Conservation (phyloP, 1,139 yeast species). For the Debaryomyces sp. region DNA sequence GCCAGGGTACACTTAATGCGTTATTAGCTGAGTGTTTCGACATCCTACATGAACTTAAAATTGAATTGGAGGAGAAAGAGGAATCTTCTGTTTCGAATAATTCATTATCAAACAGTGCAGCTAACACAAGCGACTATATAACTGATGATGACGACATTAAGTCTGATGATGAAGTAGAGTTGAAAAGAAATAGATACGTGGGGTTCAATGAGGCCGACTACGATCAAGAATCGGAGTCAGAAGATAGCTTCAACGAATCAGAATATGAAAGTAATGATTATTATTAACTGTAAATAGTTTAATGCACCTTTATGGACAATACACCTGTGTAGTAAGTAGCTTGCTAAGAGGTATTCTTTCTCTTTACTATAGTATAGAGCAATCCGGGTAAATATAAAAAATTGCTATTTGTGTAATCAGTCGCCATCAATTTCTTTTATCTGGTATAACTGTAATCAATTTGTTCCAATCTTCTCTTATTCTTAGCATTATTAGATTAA, state of each 20-base stretch:
- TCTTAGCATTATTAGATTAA: neutral
- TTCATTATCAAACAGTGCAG: conserved; percentile 16
- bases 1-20: conserved; percentile 92
- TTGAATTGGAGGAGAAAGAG: conserved; percentile 77
- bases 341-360: neutral
- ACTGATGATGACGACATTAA: conserved; percentile 32
- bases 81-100: conserved; percentile 28
- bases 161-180: conserved; percentile 49
- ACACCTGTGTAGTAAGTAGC: neutral
- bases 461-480: neutral
- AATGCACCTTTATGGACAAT: neutral
- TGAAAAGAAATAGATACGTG: conserved; percentile 45
- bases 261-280: conserved; percentile 52
- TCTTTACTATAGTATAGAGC: neutral
- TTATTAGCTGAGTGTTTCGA: conserved; percentile 93
- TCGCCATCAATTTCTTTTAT: conserved; percentile 6
- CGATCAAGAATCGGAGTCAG: conserved; percentile 44
- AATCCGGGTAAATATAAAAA: conserved; percentile 5
- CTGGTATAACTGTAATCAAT: neutral
- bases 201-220: conserved; percentile 53
- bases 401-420: conserved; percentile 5
- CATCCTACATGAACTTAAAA: conserved; percentile 84
- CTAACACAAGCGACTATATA: conserved; percentile 14
- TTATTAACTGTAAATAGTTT: conserved; percentile 26
- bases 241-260: conserved; percentile 26